Percentiles rank a stretch among this genome's conserved stretches.
Conservation (phyloP, 768 basidiomycete genomes). For the Collybia nuda region DNA sequence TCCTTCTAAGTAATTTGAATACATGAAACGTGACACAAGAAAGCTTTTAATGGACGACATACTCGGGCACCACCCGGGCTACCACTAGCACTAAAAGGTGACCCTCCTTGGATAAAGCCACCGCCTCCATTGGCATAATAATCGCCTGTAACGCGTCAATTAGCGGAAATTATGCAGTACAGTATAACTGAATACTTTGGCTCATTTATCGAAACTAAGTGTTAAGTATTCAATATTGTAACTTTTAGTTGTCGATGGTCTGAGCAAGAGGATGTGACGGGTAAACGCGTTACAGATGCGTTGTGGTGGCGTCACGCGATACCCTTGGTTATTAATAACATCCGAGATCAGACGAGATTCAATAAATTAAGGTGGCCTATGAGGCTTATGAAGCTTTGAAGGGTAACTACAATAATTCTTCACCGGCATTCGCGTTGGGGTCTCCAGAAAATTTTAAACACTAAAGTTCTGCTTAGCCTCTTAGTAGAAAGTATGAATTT, state of each 20-base stretch:
- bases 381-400: no score
- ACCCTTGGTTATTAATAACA: no score
- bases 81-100: constrained; percentile 55
- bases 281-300: background rate
- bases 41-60: constrained; percentile 9
- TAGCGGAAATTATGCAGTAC: background rate
- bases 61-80: constrained; percentile 61
- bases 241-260: background rate
- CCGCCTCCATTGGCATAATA: constrained; percentile 49
- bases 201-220: constrained; percentile 24
- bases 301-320: background rate
- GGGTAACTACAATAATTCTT: no score
- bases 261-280: background rate
- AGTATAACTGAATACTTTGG: constrained; percentile 25
- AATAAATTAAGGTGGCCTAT: no score
- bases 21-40: background rate
- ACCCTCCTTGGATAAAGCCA: constrained; percentile 59
- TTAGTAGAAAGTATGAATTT: no score
- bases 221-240: background rate
- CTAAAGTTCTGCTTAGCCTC: no score
- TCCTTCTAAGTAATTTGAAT: constrained; percentile 21
- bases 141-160: constrained; percentile 31
- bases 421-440: no score
- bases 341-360: no score
- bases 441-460: no score